phyloP scores from a whole-genome alignment of 2,329 filamentous ascomycete genomes.

The Stachybotrys chlorohalonatus region DNA sequence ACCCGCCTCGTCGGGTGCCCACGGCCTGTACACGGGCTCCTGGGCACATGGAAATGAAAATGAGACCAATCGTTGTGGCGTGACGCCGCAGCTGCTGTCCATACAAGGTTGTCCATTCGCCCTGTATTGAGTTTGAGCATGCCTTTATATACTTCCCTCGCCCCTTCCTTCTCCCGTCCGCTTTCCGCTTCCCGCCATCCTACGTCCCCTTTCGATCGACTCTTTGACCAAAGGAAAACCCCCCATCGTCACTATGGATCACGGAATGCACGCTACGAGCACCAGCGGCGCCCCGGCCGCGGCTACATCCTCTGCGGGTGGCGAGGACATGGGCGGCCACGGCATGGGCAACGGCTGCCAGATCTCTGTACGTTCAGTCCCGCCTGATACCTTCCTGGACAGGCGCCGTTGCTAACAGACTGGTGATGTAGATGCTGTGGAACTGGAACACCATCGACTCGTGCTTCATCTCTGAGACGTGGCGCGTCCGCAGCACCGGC shows the following conservation, averaged over 20 bases:
- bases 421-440: slow-evolving; percentile 58
- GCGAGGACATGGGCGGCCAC: background rate
- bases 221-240: background rate
- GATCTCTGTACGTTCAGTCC: background rate
- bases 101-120: too few relatives aligned
- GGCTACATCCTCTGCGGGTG: too few relatives aligned
- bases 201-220: background rate
- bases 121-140: too few relatives aligned
- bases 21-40: background rate
- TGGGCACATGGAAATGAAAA: background rate
- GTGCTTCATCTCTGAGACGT: slow-evolving; percentile 59
- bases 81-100: too few relatives aligned
- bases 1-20: background rate
- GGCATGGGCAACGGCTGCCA: background rate
- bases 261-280: background rate
- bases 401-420: too few relatives aligned
- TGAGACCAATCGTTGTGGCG: background rate
- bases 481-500: slow-evolving; percentile 59
- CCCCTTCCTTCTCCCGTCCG: too few relatives aligned
- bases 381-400: background rate
- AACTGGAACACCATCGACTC: slow-evolving; percentile 67
- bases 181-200: too few relatives aligned
- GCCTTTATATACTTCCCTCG: too few relatives aligned
- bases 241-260: background rate
- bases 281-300: background rate